Percentiles rank a stretch among this genome's conserved stretches.
phyloP scores from a whole-genome alignment of 305 asterid species.

The Fraxinus platypoda region DNA sequence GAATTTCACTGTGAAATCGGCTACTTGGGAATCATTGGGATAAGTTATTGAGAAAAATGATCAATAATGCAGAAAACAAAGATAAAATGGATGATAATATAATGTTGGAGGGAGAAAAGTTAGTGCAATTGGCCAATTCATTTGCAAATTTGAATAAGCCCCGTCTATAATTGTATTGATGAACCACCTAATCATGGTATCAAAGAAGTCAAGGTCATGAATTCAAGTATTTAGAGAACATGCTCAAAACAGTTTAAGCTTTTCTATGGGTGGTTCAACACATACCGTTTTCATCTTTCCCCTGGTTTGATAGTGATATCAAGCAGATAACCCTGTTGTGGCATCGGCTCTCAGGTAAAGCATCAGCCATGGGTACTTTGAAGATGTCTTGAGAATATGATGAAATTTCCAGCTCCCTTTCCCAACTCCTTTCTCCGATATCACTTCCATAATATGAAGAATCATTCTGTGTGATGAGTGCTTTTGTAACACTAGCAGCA shows the following conservation, averaged over 20 bases:
- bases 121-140: neutral
- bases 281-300: slow-evolving; percentile 54
- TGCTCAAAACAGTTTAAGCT: neutral
- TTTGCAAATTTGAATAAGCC: slow-evolving; percentile 20
- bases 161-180: neutral
- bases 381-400: slow-evolving; percentile 46
- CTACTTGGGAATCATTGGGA: slow-evolving; percentile 42
- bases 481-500: slow-evolving; percentile 11
- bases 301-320: slow-evolving; percentile 55
- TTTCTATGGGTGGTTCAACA: neutral
- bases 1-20: slow-evolving; percentile 59
- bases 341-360: slow-evolving; percentile 55
- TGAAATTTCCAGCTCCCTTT: slow-evolving; percentile 51
- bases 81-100: neutral
- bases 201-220: too few relatives aligned
- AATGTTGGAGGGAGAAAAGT: neutral
- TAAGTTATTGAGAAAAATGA: neutral
- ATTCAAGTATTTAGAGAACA: too few relatives aligned
- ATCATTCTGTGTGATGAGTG: slow-evolving; percentile 12
- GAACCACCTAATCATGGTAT: neutral
- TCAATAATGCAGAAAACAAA: slow-evolving; percentile 11
- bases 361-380: slow-evolving; percentile 56
- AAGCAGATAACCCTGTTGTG: slow-evolving; percentile 50
- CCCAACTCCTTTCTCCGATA: slow-evolving; percentile 50
- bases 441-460: slow-evolving; percentile 39